Base-by-base conservation (phyloP, 2,329 filamentous ascomycete species). In the Nothophaeocryptopus gaeumannii region DNA sequence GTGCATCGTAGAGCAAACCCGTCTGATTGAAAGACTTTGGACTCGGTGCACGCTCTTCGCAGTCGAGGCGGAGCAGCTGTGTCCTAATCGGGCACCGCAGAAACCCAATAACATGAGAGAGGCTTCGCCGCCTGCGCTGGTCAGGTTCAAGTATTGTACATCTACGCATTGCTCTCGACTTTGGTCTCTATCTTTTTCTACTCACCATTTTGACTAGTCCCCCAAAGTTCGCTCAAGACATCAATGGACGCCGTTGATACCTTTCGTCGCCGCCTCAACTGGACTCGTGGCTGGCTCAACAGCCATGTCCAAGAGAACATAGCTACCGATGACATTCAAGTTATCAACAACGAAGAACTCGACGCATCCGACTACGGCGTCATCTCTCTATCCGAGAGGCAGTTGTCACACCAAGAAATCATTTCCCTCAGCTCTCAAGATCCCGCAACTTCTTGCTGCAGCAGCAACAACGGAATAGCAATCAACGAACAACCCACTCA, bases 401-500 rank as follows among this genome's bases (percentile, higher is more conserved):
- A 32, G 13, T n/a, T 5, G n/a, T 20, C 15, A 33, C 11, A 34
- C 26, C 31, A 44, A 13, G 53, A 45, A 16, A 34, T 55, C 10
- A 43, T 48, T n/a, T 55, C 50, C 9, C 50, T 55, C 29, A 55
- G 53, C 48, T 49, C 45, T 7, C 11, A 50, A 7, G 52, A 45
- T 26, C 35, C 46, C 13, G 13, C 16, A 36, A 40, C 36, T 30
- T 49, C 50, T 9, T 49, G 50, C 15, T 14, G n/a, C n/a, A n/a
- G 50, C 38, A 26, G 20, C 20, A 26, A 26, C 20, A 26, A 26
- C 20, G 20, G 7, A 26, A 26, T 26, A 26, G 20, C 20, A 26
- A 26, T 26, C 20, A 26, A 26, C 20, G 20, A 26, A 3, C 20
- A 26, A 26, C 20, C 20, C 20, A 26, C 20, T 4, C 7, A 3